Conservation (phyloP, 148 eudicot species). For the Persicaria maculosa region DNA sequence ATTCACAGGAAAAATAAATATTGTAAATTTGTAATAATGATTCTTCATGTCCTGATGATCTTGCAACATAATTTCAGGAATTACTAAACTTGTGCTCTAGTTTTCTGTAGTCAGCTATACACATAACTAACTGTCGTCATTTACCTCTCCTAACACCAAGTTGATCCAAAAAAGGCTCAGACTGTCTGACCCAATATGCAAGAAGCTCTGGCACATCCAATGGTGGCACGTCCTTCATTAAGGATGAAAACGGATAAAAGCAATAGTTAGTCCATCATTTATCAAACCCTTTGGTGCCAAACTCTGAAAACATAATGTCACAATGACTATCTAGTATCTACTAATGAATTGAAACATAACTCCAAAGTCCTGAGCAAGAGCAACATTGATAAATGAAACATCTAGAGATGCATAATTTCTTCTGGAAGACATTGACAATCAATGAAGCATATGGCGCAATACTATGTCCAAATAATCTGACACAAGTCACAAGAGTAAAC, state of each 20-base stretch:
- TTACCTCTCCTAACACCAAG: slow-evolving; percentile 84
- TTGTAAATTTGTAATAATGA: background rate
- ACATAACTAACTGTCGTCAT: background rate
- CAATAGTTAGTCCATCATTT: background rate
- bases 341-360: background rate
- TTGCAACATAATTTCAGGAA: background rate
- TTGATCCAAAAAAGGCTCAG: slow-evolving; percentile 90
- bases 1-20: background rate
- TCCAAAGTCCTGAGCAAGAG: background rate
- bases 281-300: background rate
- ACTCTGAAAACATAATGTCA: background rate
- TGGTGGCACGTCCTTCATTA: slow-evolving; percentile 78
- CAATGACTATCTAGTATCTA: background rate
- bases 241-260: background rate
- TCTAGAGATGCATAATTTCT: background rate
- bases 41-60: background rate
- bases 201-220: slow-evolving; percentile 81
- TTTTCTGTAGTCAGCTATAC: background rate
- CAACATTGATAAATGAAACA: background rate
- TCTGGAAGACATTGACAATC: background rate
- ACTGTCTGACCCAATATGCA: slow-evolving; percentile 79
- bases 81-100: background rate
- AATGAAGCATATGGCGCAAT: background rate
- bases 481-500: slow-evolving; percentile 11
- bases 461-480: background rate